Base-by-base conservation (phyloP, 441 rosid species). In the Euphorbia schlechtendalii region DNA sequence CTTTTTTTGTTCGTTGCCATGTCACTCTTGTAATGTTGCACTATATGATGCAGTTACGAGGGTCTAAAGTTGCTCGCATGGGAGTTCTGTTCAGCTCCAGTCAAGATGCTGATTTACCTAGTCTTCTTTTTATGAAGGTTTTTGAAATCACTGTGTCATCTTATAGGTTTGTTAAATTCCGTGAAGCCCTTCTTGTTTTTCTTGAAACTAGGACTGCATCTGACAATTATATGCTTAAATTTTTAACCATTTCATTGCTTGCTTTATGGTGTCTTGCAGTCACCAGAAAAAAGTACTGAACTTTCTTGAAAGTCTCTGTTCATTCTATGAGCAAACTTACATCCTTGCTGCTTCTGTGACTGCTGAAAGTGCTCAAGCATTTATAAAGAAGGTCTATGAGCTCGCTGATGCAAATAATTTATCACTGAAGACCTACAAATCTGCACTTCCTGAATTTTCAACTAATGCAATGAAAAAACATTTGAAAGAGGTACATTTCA, bases 301-400 rank as follows among this genome's bases (percentile, higher is more conserved):
- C 56, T 95, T 92, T 76, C 72, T 95, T 83, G 98, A 90, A 68
- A 87, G 84, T 68, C 71, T 89, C 7, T 88, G 90, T 78, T 79
- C 79, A 69, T 84, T 81, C 69, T 92, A 87, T 63, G 93, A 95
- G 90, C 82, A 66, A 64, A 81, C 76, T 25, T 85, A 80, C 78
- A 51, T 82, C 55, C 71, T 73, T 68, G 67, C 70, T 74, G 78
- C 96, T 78, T 73, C 96, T 69, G 55, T 59, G 56, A 69, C 74
- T 41, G 73, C 74, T 77, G 80, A 78, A 76, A 80, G 80, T 66
- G 57, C 81, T 63, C 82, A 81, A 80, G 74, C 54, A 56, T 88
- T 87, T 72, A 71, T 75, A 71, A 81, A 82, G 63, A 88, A 82
- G 75, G 85, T 88, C 66, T 80, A 73, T 73, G 92, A 88, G 81